Evolutionary conservation across 371 early-diverging fungal genomes (phyloP), one percentile per base, ranked within the genome.

Genomic region (Lichtheimia ornata): DNA sequence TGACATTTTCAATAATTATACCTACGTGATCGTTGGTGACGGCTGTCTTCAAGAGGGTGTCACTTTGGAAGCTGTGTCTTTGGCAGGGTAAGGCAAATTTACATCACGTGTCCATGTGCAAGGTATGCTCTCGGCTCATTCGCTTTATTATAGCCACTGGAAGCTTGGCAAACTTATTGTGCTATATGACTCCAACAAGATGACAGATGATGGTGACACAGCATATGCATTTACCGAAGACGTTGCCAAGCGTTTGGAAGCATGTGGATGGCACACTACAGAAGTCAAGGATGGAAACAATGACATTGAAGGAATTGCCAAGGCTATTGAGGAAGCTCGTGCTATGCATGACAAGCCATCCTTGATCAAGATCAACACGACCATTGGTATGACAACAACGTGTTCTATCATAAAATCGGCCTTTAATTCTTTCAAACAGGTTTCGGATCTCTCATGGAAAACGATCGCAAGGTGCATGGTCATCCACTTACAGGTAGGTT

Each of bases 11-110:
- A 83, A 90, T 70, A 93, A 95, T 83, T 75, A 88, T 65, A 94
- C 94, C n/a, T 99, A 90, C 60, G 85, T 88, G 55, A 84, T 99
- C 50, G 76, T 90, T 49, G 99, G 99, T 65, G 99, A 99, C 77
- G 99, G 99, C 42, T 99, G 99, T 83, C 82, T 98, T 68, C 99
- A 99, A 81, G 99, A 99, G 81, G 99, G 99, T 79, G 94, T 99
- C 25, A 79, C 94, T 24, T 87, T 93, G 35, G 99, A 99, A 77
- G 96, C 99, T n/a, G 83, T 86, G 69, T 95, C 98, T 13, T 81
- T 99, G 51, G 99, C 98, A 42, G 98, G 98, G 83, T 80, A 70
- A 66, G 65, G 35, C 57, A 54, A 99, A 99, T 41, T 99, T 99
- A 6, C 35, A 47, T 47, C 47, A 18, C 11, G 47, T n/a, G 47